Evolutionary conservation across 306 rosid species (phyloP), one percentile per base, ranked within the genome.

Genomic region (Quercus robur): DNA sequence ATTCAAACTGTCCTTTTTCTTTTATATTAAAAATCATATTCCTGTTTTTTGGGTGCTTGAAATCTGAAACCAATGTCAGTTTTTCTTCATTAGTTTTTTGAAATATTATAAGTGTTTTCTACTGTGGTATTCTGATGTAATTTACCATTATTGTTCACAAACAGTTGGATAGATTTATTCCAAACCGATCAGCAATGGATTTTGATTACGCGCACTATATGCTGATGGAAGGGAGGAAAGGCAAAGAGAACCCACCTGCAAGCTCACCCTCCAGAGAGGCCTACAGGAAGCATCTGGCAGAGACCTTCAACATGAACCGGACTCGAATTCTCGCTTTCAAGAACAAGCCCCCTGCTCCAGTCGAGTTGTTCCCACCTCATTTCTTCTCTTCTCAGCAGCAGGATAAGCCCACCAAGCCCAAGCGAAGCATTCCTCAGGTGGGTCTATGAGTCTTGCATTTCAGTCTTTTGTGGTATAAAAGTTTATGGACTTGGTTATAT

Each of bases 301-400:
- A 93, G 75, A 83, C 94, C 5, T 74, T 83, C 75, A 89, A 93
- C 91, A 93, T 93, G 90, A 85, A 89, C 80, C 80, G 91, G 5
- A 83, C 90, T 4, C 83, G 93, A 78, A 91, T 91, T 70, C 91
- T 91, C 23, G 97, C 97, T n/a, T 93, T 91, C 91, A 93, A 88
- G 93, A 89, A 93, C 87, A 93, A 89, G 80, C 94, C 97, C 5
- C 97, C 98, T 3, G 83, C 81, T 0, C 87, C 92, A 0, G 90
- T 89, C 8, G 92, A 93, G 70, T 77, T 62, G 52, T 55, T 89
- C 58, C 94, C 97, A 2, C 84, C 67, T 21, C 77, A 81, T 46
- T 78, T 83, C 63, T 75, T 90, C 38, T 79, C 88, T 77, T 87
- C 56, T 33, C 66, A n/a, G 31, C 81, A 5, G 85, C 58, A 20